These are phyloP conservation scores for Cyclostephanos invisitatus DNA, from an alignment of 108 stramenopile genomes.

Conservation along the genomic window DNA sequence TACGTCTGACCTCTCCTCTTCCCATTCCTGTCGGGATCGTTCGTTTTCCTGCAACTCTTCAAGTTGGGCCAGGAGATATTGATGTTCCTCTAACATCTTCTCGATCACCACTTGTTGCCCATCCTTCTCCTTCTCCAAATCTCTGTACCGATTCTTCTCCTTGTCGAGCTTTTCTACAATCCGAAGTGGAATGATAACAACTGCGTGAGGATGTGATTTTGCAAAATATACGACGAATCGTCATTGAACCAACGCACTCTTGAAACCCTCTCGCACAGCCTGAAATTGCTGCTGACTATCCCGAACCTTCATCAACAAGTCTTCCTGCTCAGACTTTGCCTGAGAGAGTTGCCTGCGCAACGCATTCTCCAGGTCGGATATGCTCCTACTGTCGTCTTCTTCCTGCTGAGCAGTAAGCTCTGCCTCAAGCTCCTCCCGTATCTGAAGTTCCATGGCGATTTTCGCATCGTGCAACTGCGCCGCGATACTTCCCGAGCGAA, in stretches of 20 bases:
- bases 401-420: slow-evolving; percentile 11
- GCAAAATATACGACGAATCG: no score
- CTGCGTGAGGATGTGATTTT: no score
- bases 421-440: slow-evolving; percentile 34
- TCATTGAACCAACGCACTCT: neutral
- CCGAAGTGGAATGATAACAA: neutral
- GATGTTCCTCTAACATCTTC: slow-evolving; percentile 22
- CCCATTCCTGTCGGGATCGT: slow-evolving; percentile 12
- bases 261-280: slow-evolving; percentile 35
- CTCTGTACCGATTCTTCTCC: slow-evolving; percentile 22
- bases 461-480: slow-evolving; percentile 29
- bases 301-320: slow-evolving; percentile 21
- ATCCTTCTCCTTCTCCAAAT: slow-evolving; percentile 16
- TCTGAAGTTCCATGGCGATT: slow-evolving; percentile 19
- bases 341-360: slow-evolving; percentile 29
- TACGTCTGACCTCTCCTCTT: slow-evolving; percentile 11
- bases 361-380: slow-evolving; percentile 18
- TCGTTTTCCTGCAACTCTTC: slow-evolving; percentile 5
- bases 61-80: slow-evolving; percentile 11
- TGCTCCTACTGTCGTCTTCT: slow-evolving; percentile 11
- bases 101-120: slow-evolving; percentile 30
- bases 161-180: slow-evolving; percentile 23
- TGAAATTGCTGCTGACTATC: slow-evolving; percentile 29
- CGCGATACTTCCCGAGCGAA: slow-evolving; percentile 2
- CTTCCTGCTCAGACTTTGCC: slow-evolving; percentile 37